Evolutionary conservation across 2,329 filamentous ascomycete species (phyloP), one percentile per base, ranked within the genome.

Genomic region (Ophiostoma piceae): DNA sequence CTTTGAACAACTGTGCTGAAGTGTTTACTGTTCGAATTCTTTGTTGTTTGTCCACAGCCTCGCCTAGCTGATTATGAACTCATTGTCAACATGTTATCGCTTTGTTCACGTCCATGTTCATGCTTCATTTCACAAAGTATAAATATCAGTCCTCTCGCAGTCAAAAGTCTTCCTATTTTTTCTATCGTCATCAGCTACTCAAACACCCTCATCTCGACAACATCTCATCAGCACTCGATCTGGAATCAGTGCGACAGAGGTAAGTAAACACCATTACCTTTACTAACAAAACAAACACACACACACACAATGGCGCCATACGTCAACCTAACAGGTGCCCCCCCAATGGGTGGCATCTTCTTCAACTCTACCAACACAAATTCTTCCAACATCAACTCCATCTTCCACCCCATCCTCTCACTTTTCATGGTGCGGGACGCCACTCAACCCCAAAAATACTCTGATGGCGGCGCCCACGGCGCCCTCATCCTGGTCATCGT

Each of bases 311-410:
- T 62, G 57, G 57, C 57, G 2, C 57, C 57, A 8, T 3, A 32
- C 12, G 14, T 12, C n/a, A 62, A 12, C 5, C 57, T 26, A 14
- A 32, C 57, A 5, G 26, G 57, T 19, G 57, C 26, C 57, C 57
- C 57, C 8, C 22, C 57, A 26, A 62, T 62, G 57, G 57, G 57
- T 26, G 57, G 57, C 57, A 62, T 62, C 57, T 35, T 62, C 57
- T 60, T 29, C 26, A 60, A 60, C 54, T 60, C 54, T 60, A 32
- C 11, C 57, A 62, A 16, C 22, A 16, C 16, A 26, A 62, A 62
- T 26, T 60, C 54, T 60, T 29, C 11, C 26, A 32, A 14, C 22
- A 29, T 47, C 54, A 29, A 60, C 26, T 32, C 51, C 26, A 57
- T n/a, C 26, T 16, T 32, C 57, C 57, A 29, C 12, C 26, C 57